These are phyloP conservation scores for Camellia granthamiana DNA, from an alignment of 148 eudicot species.

Conservation along the genomic window DNA sequence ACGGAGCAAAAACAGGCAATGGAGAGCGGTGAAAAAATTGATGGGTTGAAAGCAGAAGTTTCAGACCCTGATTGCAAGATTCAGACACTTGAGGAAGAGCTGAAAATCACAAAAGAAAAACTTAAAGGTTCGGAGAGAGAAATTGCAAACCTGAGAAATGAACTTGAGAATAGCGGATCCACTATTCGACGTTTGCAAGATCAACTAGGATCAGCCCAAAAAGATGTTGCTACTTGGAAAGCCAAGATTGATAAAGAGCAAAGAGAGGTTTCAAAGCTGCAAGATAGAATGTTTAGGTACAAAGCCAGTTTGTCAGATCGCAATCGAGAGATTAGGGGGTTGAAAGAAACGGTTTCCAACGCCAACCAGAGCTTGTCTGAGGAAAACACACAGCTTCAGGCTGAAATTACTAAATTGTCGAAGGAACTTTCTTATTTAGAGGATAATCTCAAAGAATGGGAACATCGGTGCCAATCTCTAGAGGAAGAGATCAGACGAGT, in stretches of 20 bases:
- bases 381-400: conserved; percentile 60
- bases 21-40: conserved; percentile 27
- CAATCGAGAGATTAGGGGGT: conserved; percentile 74
- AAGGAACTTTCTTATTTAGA: conserved; percentile 55
- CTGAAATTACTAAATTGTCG: conserved; percentile 50
- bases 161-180: conserved; percentile 49
- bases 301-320: conserved; percentile 71
- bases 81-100: conserved; percentile 42
- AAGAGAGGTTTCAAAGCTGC: conserved; percentile 53
- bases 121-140: conserved; percentile 55
- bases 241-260: conserved; percentile 62
- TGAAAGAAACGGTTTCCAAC: conserved; percentile 63
- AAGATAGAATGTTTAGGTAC: conserved; percentile 74
- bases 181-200: conserved; percentile 48
- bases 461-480: conserved; percentile 56
- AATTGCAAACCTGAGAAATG: conserved; percentile 39
- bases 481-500: conserved; percentile 55
- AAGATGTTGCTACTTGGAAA: conserved; percentile 57
- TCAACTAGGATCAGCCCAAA: conserved; percentile 53
- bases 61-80: conserved; percentile 31
- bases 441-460: conserved; percentile 67
- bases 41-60: conserved; percentile 31
- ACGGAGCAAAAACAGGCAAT: conserved; percentile 19
- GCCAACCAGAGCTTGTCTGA: conserved; percentile 55
- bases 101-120: conserved; percentile 44